Conservation (phyloP, 805 yeast genomes). For the Saturnispora kantuleensis region DNA sequence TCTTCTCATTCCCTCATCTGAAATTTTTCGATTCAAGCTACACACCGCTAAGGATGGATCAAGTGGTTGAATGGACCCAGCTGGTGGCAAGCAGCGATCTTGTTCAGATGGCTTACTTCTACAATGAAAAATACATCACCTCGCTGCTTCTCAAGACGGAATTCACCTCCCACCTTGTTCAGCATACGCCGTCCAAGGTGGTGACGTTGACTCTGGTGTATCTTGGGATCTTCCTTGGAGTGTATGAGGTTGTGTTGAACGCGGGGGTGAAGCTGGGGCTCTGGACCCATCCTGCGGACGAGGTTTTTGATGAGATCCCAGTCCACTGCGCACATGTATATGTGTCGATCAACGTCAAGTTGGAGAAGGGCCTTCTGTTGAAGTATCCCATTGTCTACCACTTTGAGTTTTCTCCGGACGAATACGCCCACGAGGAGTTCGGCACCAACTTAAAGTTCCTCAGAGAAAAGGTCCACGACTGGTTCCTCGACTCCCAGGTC, state of each 20-base stretch:
- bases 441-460: conserved; percentile 63
- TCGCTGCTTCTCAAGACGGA: conserved; percentile 10
- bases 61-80: not conserved
- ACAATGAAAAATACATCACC: conserved; percentile 12
- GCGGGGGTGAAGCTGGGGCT: conserved; percentile 17
- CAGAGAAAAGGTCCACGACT: conserved; percentile 43
- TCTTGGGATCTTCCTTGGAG: conserved; percentile 12
- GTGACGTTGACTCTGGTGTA: conserved; percentile 23
- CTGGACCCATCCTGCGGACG: conserved; percentile 31
- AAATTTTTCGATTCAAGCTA: not conserved
- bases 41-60: not conserved
- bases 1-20: not conserved
- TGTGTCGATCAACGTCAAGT: conserved; percentile 37
- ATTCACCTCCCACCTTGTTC: conserved; percentile 18
- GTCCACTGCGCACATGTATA: conserved; percentile 72
- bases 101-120: conserved; percentile 4
- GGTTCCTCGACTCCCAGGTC: conserved; percentile 39
- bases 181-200: conserved; percentile 14
- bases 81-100: not conserved
- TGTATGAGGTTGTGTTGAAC: conserved; percentile 20
- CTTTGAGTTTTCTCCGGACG: conserved; percentile 76
- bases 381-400: conserved; percentile 43
- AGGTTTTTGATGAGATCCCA: conserved; percentile 61
- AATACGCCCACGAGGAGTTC: conserved; percentile 58
- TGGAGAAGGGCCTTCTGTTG: conserved; percentile 14